Evolutionary conservation across 2,329 filamentous ascomycete species (phyloP).

Genomic region (Tolypocladium paradoxum): DNA sequence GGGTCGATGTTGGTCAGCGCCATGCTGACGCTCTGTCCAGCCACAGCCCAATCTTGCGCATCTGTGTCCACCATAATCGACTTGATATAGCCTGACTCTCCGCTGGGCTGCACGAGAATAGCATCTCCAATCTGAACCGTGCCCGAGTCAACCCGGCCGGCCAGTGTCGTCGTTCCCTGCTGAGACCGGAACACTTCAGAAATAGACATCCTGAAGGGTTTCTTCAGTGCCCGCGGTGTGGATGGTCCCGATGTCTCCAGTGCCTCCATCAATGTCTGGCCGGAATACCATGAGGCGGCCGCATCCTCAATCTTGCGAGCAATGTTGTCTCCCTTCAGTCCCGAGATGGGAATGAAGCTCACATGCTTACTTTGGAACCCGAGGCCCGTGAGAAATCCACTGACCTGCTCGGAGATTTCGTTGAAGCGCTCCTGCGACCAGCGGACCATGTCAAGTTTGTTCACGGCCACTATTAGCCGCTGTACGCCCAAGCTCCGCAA

Average conservation of each 20-base stretch:
- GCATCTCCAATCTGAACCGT: conserved; percentile 75
- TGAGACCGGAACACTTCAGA: conserved; percentile 76
- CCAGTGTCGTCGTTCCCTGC: conserved; percentile 73
- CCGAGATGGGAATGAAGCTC: conserved; percentile 81
- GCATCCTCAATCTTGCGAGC: conserved; percentile 44
- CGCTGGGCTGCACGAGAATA: conserved; percentile 68
- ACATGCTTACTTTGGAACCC: conserved; percentile 76
- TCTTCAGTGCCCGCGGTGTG: conserved; percentile 53
- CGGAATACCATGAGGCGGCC: conserved; percentile 66
- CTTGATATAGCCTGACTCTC: conserved; percentile 72
- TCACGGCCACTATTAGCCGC: conserved; percentile 79
- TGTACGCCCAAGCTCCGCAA: conserved; percentile 86
- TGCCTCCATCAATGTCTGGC: conserved; percentile 69
- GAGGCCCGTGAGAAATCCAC: conserved; percentile 69
- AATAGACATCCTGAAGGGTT: conserved; percentile 77
- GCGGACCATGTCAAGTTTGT: conserved; percentile 80
- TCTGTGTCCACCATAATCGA: conserved; percentile 67
- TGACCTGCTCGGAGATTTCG: conserved; percentile 75
- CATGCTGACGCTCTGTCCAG: conserved; percentile 80
- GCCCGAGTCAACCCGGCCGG: conserved; percentile 77
- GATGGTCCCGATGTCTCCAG: conserved; percentile 74
- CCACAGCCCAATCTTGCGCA: conserved; percentile 76
- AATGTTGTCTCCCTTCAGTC: conserved; percentile 82
- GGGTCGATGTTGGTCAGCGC: conserved; percentile 78
- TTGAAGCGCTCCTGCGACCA: conserved; percentile 80